phyloP scores from a whole-genome alignment of 306 rosid species.

The Dicorynia guianensis region DNA sequence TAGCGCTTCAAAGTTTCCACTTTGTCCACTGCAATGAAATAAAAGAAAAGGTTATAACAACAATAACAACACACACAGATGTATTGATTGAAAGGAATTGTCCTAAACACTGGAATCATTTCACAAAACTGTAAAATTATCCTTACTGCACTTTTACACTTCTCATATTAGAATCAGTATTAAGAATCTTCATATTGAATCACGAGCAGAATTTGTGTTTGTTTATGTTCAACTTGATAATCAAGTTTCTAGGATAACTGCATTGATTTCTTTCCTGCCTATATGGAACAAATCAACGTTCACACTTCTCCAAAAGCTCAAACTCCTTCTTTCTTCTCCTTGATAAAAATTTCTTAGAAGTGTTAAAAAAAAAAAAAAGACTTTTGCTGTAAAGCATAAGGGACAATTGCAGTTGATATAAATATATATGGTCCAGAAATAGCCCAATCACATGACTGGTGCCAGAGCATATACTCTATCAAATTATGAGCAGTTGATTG shows the following conservation, averaged over 20 bases:
- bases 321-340: neutral
- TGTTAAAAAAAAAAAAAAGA: neutral
- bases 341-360: too few relatives aligned
- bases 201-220: neutral
- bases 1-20: conserved; percentile 84
- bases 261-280: neutral
- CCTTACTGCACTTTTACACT: conserved; percentile 17
- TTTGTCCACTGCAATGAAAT: conserved; percentile 74
- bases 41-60: conserved; percentile 20
- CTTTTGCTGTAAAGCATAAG: neutral
- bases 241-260: conserved; percentile 13
- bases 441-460: neutral
- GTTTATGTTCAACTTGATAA: conserved; percentile 18
- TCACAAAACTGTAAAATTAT: conserved; percentile 21
- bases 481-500: neutral
- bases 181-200: conserved; percentile 10
- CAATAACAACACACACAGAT: neutral
- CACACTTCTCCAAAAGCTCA: neutral
- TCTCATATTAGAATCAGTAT: neutral
- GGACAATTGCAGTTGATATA: too few relatives aligned
- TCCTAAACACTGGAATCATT: neutral
- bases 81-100: conserved; percentile 25
- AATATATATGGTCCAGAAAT: neutral
- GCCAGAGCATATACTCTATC: neutral
- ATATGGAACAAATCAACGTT: conserved; percentile 16